Evolutionary conservation across 805 yeast species (phyloP), one percentile per base, ranked within the genome.

Genomic region (Monosporozyma solicola): DNA sequence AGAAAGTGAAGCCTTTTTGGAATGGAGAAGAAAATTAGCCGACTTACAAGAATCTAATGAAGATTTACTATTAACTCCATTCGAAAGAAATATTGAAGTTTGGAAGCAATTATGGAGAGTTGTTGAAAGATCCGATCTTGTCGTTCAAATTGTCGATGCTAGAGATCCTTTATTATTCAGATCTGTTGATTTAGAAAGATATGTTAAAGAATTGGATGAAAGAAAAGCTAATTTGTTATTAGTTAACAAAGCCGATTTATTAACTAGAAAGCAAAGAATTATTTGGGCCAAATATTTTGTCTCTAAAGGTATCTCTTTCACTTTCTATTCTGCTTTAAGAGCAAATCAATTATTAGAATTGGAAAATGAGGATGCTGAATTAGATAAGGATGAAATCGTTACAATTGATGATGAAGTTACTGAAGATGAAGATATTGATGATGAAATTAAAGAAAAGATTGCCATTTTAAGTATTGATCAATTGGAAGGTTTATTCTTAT

Each of bases 81-180:
- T 92, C 66, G 99, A 94, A 74, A 82, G 99, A 74, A 94, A 94
- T 68, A 75, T 94, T 58, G 97, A 92, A 75, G 97, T 94, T 54
- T 94, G 99, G 99, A 83, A 94, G 66, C 99, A 94, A 72, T 74
- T 94, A 59, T 94, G 99, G 99, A 80, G 99, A 72, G 99, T 94
- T 46, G 87, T 90, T 25, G 99, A 94, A 70, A 81, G 98, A 65
- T 87, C 94, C 25, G 97, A 92, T 69, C 76, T 94, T 61, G 82
- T 94, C 41, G 97, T 94, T 5, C 99, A 94, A 68, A 94, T 94
- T 73, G 98, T 94, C 31, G 99, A 94, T 73, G 98, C 97, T 11
- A 80, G 99, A 71, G 90, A 88, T 66, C 99, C 99, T 5, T 72
- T 91, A 54, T 75, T 89, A 55, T 94, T 89, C 74, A 79, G 98